Evolutionary conservation across 805 yeast species (phyloP).

Genomic region (Sugiyamaella marilandica): DNA sequence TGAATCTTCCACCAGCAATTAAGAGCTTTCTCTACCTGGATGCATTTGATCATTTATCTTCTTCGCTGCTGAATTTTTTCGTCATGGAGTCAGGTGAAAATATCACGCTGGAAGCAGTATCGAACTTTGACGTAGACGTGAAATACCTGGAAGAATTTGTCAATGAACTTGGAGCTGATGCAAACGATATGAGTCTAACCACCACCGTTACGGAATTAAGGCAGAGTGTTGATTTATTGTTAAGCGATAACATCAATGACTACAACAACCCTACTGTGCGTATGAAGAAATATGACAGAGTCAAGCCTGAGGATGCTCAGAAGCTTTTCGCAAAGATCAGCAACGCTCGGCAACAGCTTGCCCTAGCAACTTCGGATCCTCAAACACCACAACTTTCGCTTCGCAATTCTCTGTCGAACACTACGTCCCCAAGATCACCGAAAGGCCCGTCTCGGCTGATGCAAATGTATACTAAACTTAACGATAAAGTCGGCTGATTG

Average conservation of each 20-base stretch:
- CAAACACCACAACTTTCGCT: slow-evolving; percentile 2
- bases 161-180: slow-evolving; percentile 28
- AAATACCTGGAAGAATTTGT: slow-evolving; percentile 59
- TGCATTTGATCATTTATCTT: slow-evolving; percentile 79
- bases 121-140: slow-evolving; percentile 76
- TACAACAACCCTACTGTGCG: slow-evolving; percentile 53
- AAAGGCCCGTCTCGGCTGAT: slow-evolving; percentile 11
- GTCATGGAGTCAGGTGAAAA: slow-evolving; percentile 45
- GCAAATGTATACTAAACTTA: slow-evolving; percentile 19
- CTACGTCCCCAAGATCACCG: neutral
- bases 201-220: slow-evolving; percentile 74
- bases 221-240: slow-evolving; percentile 71
- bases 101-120: slow-evolving; percentile 56
- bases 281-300: slow-evolving; percentile 65
- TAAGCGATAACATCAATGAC: slow-evolving; percentile 53
- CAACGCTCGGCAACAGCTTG: slow-evolving; percentile 11
- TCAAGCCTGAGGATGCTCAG: slow-evolving; percentile 68
- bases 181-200: slow-evolving; percentile 41
- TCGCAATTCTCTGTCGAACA: neutral
- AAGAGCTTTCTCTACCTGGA: slow-evolving; percentile 76
- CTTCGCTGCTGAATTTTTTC: slow-evolving; percentile 59
- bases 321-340: slow-evolving; percentile 48
- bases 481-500: slow-evolving; percentile 12
- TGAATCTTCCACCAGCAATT: slow-evolving; percentile 72
- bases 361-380: neutral